These are phyloP conservation scores for Meyerozyma guilliermondii DNA, from an alignment of 1,139 yeast genomes.

Conservation along the genomic window DNA sequence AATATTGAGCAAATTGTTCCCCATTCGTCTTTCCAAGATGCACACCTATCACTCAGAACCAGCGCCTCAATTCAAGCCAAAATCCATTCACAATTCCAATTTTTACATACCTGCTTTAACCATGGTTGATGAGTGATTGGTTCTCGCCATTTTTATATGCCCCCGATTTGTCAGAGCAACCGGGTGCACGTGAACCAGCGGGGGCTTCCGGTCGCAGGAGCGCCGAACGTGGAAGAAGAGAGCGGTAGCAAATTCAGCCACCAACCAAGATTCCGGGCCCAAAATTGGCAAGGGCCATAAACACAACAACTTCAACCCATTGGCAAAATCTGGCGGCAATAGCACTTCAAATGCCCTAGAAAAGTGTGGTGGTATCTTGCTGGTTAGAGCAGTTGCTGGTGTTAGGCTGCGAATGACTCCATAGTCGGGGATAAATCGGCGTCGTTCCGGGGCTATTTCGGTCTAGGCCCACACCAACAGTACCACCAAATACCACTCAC, in stretches of 20 bases:
- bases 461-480: too few species aligned
- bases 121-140: not conserved
- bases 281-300: not conserved
- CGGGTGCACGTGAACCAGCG: constrained; percentile 1
- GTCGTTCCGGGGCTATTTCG: too few species aligned
- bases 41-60: not conserved
- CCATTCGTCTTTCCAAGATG: not conserved
- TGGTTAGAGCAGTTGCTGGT: too few species aligned
- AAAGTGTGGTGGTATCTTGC: too few species aligned
- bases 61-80: not conserved
- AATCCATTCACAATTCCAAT: not conserved
- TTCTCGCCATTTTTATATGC: not conserved
- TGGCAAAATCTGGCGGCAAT: not conserved
- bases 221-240: not conserved
- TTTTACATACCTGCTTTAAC: constrained; percentile 1
- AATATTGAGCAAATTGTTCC: not conserved
- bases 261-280: not conserved
- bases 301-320: not conserved
- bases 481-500: too few species aligned
- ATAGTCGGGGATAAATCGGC: too few species aligned
- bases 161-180: constrained; percentile 2
- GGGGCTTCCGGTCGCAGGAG: not conserved
- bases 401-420: too few species aligned
- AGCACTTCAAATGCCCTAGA: too few species aligned
- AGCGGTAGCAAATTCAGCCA: not conserved